These are phyloP conservation scores for Botrytis medusae DNA, from an alignment of 2,329 filamentous ascomycete species.

Conservation along the genomic window DNA sequence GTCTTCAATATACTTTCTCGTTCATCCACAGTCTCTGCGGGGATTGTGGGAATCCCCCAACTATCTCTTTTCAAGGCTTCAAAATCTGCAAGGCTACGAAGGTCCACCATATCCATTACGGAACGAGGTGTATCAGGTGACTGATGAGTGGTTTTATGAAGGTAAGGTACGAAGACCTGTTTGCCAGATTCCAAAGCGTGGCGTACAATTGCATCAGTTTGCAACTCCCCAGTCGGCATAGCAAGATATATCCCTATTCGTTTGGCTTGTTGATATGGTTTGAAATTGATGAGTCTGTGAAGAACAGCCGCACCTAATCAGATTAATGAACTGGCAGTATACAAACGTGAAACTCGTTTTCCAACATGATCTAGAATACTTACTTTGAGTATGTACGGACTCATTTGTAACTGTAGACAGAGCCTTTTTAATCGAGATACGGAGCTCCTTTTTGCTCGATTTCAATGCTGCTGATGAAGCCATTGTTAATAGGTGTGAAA, in stretches of 20 bases:
- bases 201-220: conserved; percentile 77
- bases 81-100: conserved; percentile 74
- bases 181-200: conserved; percentile 78
- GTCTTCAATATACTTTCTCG: conserved; percentile 74
- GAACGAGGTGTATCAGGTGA: conserved; percentile 51
- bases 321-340: conserved; percentile 22
- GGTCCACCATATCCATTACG: conserved; percentile 93
- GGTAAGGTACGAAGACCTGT: conserved; percentile 87
- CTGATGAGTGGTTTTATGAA: conserved; percentile 59
- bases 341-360: conserved; percentile 18
- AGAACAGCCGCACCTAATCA: conserved; percentile 63
- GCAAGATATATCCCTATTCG: conserved; percentile 86
- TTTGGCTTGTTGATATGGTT: conserved; percentile 72
- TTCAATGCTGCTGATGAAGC: conserved; percentile 48
- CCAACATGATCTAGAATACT: conserved; percentile 36
- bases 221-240: conserved; percentile 86
- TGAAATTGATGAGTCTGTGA: conserved; percentile 62
- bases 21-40: conserved; percentile 59
- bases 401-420: conserved; percentile 63
- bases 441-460: conserved; percentile 73
- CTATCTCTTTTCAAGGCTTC: conserved; percentile 72
- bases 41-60: conserved; percentile 94
- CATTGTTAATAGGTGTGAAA: conserved; percentile 24
- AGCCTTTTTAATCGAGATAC: conserved; percentile 65
- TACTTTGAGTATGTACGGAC: conserved; percentile 69